Evolutionary conservation across 1,284 basidiomycete genomes (phyloP).

Genomic region (Pseudozyma thailandica): DNA sequence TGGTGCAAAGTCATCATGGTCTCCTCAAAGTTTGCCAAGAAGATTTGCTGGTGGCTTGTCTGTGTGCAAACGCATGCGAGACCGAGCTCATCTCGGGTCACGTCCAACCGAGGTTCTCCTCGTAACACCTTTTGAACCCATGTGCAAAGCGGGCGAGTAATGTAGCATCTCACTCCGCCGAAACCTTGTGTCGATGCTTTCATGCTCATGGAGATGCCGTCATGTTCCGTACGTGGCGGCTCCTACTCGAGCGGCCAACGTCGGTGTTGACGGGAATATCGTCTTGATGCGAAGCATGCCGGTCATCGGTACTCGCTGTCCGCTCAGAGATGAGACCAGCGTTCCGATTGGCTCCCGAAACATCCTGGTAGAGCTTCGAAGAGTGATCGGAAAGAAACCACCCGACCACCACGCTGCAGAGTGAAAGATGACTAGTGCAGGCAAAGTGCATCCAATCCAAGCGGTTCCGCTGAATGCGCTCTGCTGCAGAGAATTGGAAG

Average conservation of each 20-base stretch:
- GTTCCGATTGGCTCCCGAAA: not conserved
- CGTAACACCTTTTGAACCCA: not conserved
- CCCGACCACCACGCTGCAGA: no score
- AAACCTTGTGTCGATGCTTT: not conserved
- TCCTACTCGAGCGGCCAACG: no score
- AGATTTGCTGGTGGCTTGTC: slow-evolving; percentile 1
- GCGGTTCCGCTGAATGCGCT: not conserved
- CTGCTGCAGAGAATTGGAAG: not conserved
- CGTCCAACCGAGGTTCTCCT: slow-evolving; percentile 7
- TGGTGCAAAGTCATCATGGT: not conserved
- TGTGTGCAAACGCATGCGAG: not conserved
- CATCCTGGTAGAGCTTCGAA: not conserved
- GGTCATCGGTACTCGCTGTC: not conserved
- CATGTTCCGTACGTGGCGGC: not conserved
- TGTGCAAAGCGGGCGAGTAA: not conserved
- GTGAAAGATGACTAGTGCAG: no score
- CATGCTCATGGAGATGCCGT: no score
- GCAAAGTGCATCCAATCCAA: no score
- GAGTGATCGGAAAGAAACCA: slow-evolving; percentile 1
- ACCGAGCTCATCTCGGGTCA: slow-evolving; percentile 12
- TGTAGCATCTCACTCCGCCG: not conserved
- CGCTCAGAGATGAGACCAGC: not conserved
- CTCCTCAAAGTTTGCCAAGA: slow-evolving; percentile 3
- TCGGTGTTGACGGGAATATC: slow-evolving; percentile 15
- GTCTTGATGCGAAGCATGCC: not conserved